Conservation (phyloP, 75 land plant genomes). For the Larix kaempferi region DNA sequence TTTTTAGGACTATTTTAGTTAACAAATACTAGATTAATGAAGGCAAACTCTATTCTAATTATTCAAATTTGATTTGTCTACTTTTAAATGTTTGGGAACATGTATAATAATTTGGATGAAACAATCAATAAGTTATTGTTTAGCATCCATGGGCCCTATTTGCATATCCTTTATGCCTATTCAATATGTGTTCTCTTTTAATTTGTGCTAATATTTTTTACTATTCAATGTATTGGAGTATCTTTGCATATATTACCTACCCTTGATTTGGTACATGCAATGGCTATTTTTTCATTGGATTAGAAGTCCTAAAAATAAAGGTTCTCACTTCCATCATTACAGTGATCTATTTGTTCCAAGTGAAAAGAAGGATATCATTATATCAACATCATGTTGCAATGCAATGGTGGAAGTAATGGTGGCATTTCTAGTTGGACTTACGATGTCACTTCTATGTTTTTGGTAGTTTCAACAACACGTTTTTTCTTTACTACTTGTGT, state of each 20-base stretch:
- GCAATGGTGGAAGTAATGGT: too few species aligned
- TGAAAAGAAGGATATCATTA: constrained; percentile 67
- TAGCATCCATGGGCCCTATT: constrained; percentile 47
- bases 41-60: not conserved
- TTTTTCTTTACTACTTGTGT: too few species aligned
- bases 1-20: not conserved
- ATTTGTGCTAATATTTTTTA: not conserved
- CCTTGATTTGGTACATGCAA: not conserved
- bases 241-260: not conserved
- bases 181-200: constrained; percentile 11
- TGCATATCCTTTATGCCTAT: too few species aligned
- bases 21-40: not conserved
- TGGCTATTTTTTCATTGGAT: constrained; percentile 10
- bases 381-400: constrained; percentile 77
- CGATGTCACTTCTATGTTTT: too few species aligned
- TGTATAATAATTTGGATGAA: constrained; percentile 46
- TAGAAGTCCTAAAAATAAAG: constrained; percentile 81
- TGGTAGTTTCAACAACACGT: too few species aligned
- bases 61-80: constrained; percentile 5
- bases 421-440: constrained; percentile 48
- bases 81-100: constrained; percentile 59
- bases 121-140: constrained; percentile 39
- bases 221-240: too few species aligned
- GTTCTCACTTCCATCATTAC: constrained; percentile 83
- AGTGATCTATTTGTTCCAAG: constrained; percentile 63